phyloP scores from a whole-genome alignment of 176 grass and related monocot species.

The Carex scoparia region DNA sequence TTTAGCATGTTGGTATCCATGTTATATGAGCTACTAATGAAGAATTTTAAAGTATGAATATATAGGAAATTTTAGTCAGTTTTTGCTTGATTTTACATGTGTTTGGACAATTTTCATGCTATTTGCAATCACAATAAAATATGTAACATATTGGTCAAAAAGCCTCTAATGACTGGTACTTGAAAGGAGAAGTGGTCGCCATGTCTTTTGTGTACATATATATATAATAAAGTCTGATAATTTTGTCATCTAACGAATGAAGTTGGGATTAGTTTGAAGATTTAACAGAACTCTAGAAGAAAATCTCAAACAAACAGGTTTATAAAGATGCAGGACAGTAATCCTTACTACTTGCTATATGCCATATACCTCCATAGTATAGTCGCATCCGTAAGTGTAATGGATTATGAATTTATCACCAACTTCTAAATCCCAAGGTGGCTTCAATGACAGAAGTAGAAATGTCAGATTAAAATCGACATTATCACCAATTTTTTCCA shows the following conservation, averaged over 20 bases:
- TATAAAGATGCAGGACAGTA: not conserved
- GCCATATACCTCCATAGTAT: constrained; percentile 59
- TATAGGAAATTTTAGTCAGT: not conserved
- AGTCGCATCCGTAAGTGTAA: constrained; percentile 96
- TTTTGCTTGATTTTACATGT: not conserved
- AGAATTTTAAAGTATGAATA: not conserved
- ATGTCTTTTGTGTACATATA: not conserved
- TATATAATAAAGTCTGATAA: not conserved
- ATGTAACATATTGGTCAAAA: not conserved
- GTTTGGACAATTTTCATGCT: not conserved
- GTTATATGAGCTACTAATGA: not conserved
- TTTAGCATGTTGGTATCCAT: not conserved
- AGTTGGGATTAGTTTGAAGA: not conserved
- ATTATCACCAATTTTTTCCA: not conserved
- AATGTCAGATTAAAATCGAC: constrained; percentile 11
- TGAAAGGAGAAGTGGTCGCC: not conserved
- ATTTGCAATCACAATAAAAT: not conserved
- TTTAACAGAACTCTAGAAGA: not conserved
- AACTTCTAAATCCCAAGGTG: constrained; percentile 86
- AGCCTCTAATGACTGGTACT: not conserved
- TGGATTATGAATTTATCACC: constrained; percentile 90
- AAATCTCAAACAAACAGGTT: not conserved
- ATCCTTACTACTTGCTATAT: not conserved
- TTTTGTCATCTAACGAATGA: not conserved
- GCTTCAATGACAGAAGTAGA: constrained; percentile 47